Evolutionary conservation across 257 asterid genomes (phyloP), one percentile per base, ranked within the genome.

Genomic region (Linaria vulgaris): DNA sequence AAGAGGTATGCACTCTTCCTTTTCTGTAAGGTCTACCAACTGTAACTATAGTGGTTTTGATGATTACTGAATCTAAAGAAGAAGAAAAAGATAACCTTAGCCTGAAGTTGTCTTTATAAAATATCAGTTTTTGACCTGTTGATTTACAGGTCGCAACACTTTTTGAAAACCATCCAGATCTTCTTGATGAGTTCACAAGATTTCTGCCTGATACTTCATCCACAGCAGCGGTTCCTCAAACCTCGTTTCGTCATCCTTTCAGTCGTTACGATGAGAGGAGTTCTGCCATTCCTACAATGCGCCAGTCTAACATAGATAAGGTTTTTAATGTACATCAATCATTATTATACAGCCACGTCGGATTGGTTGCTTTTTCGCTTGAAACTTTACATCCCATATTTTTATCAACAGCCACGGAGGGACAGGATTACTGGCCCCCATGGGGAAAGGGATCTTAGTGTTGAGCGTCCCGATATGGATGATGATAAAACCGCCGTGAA

Each of bases 171-270:
- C 99, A 94, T 65, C 85, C 87, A 16, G 99, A 94, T 80, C 95
- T 94, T 73, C 96, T 90, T 20, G 97, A 80, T 12, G 97, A 94
- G 84, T 94, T 94, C 80, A 90, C 95, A 38, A 84, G 95, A 76
- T 94, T 94, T 80, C 71, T 94, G 64, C 99, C 99, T 9, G 89
- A 92, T 77, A 70, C 79, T 70, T 89, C 97, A 67, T 83, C 80
- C 20, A 24, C 87, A 54, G 83, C 87, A 64, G 75, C 96, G 61
- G 81, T 80, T 34, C 74, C 88, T 61, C 85, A 80, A 75, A 43
- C 86, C 71, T 74, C 95, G 50, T 68, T 86, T 66, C 83, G 80
- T 24, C 88, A 80, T 69, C 37, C 90, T 63, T 67, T 75, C 68
- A 80, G 66, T 53, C 92, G 91, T 5, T 77, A 75, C 70, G 99